Base-by-base conservation (phyloP, 257 asterid species). In the Solanum bulbocastanum region DNA sequence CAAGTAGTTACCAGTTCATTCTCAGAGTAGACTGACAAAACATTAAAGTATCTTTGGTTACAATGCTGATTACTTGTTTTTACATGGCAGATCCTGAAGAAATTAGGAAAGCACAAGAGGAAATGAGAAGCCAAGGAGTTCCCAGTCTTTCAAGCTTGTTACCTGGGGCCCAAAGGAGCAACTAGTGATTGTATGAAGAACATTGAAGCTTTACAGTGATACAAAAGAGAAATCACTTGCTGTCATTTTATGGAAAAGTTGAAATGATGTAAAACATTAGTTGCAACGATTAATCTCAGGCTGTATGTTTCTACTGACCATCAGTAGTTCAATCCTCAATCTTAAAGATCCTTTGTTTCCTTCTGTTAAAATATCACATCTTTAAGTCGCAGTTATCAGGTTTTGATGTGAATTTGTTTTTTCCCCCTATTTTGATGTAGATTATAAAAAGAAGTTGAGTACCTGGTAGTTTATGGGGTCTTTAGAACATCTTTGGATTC, bases 121-220 rank as follows among this genome's bases (percentile, higher is more conserved):
- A 97, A 92, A 97, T 97, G 99, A 96, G 98, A 92, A 90, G 49
- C 93, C 98, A 96, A 90, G 99, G 99, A 25, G 97, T 93, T 78
- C 99, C 99, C 3, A 93, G 98, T 62, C 92, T 95, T 87, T 92
- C 98, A 33, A 94, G 91, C 94, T 87, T 96, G 84, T 81, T 96
- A 83, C 84, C 93, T 3, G 99, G 98, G 83, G 98, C 93, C 52
- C 99, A 94, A 93, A 93, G 98, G 91, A 88, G 94, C 36, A 93
- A 92, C 86, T 93, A 90, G 90, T 78, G 78, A 79, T 30, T 62
- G 58, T 25, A 78, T 76, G 33, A 84, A 37, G 32, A 32, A 71
- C 56, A 44, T 68, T 46, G 82, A 42, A 86, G 73, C 44, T 86
- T 86, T 46, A 8, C 18, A 8, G 6, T 23, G 40, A 52, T 49